phyloP scores from a whole-genome alignment of 257 asterid genomes.

The Nicotiana sylvestris region DNA sequence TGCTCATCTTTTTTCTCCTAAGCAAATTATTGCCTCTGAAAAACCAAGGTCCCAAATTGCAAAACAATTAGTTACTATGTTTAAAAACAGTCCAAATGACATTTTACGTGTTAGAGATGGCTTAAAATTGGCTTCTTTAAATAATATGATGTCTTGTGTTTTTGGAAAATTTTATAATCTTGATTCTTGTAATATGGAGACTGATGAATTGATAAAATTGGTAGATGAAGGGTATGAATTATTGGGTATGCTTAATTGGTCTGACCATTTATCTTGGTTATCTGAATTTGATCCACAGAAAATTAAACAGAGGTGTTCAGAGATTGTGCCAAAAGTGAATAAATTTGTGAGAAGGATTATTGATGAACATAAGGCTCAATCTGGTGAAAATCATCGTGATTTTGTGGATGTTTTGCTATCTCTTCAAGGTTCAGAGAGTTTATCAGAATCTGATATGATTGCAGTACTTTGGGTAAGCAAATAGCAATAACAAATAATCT shows the following conservation, averaged over 20 bases:
- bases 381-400: constrained; percentile 20
- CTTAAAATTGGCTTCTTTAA: constrained; percentile 60
- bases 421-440: constrained; percentile 43
- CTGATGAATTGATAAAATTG: constrained; percentile 36
- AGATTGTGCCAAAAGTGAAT: constrained; percentile 63
- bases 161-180: constrained; percentile 52
- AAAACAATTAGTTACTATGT: constrained; percentile 31
- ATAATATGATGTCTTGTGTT: constrained; percentile 70
- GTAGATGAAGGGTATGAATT: constrained; percentile 71
- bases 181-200: constrained; percentile 20
- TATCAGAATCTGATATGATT: constrained; percentile 75
- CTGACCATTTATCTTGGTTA: constrained; percentile 66
- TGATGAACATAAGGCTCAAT: constrained; percentile 30
- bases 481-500: neutral
- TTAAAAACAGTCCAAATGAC: neutral
- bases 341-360: constrained; percentile 50
- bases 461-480: constrained; percentile 81
- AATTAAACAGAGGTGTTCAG: constrained; percentile 54
- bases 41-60: constrained; percentile 46
- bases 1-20: constrained; percentile 64
- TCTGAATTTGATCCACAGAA: constrained; percentile 59
- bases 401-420: constrained; percentile 66
- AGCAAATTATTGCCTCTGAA: constrained; percentile 47
- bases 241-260: constrained; percentile 60
- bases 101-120: constrained; percentile 49